These are phyloP conservation scores for Mycena belliarum DNA, from an alignment of 768 basidiomycete species.

Conservation along the genomic window DNA sequence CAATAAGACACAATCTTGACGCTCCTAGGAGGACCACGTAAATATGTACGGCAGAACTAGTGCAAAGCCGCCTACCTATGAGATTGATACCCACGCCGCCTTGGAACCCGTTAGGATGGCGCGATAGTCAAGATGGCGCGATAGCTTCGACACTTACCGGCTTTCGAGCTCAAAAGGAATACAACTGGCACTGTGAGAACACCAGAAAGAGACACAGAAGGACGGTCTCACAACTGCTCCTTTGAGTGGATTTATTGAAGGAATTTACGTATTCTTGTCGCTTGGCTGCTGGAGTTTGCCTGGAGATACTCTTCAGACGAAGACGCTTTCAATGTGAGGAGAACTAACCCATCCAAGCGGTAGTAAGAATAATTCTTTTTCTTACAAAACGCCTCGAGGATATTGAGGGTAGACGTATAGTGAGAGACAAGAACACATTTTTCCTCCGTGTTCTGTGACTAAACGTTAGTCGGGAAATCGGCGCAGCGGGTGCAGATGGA, in stretches of 20 bases:
- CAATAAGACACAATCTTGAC: conserved; percentile 82
- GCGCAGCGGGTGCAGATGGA: conserved; percentile 24
- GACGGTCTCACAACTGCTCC: conserved; percentile 63
- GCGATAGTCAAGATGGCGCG: too few relatives aligned
- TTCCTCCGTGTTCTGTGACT: conserved; percentile 72
- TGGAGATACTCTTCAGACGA: conserved; percentile 28
- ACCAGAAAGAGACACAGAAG: not conserved
- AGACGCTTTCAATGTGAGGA: not conserved
- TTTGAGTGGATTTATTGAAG: conserved; percentile 81
- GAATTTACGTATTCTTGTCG: conserved; percentile 84
- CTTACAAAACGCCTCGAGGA: conserved; percentile 86
- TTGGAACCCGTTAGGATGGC: conserved; percentile 18
- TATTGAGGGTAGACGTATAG: conserved; percentile 91
- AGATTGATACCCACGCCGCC: conserved; percentile 94
- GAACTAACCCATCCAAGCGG: conserved; percentile 80
- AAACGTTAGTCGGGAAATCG: not conserved
- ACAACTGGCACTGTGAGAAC: conserved; percentile 53
- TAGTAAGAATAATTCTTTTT: conserved; percentile 74
- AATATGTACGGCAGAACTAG: not conserved
- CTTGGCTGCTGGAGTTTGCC: conserved; percentile 75
- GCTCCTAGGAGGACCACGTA: conserved; percentile 52
- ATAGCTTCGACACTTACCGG: conserved; percentile 38
- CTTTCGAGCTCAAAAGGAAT: conserved; percentile 92
- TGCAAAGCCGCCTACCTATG: conserved; percentile 54
- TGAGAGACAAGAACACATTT: conserved; percentile 98